phyloP scores from a whole-genome alignment of 805 yeast species.

The Starmerella apis region DNA sequence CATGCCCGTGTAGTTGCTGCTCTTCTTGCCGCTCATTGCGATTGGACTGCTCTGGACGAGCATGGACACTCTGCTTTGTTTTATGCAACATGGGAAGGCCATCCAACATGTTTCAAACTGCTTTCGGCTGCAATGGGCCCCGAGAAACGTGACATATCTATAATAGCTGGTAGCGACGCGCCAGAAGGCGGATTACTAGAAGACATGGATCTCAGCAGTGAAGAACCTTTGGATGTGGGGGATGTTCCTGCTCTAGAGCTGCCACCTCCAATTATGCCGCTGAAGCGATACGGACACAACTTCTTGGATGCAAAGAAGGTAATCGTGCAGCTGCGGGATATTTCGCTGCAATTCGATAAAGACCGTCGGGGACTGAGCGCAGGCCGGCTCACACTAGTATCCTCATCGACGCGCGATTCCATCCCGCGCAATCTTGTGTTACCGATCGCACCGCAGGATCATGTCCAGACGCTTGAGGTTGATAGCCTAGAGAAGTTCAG shows the following conservation, averaged over 20 bases:
- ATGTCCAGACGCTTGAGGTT: conserved; percentile 71
- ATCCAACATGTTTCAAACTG: conserved; percentile 65
- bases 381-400: conserved; percentile 65
- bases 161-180: conserved; percentile 6
- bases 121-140: conserved; percentile 36
- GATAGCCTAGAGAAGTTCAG: conserved; percentile 63
- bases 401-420: conserved; percentile 58
- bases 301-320: conserved; percentile 76
- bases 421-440: conserved; percentile 78
- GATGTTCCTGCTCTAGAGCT: conserved; percentile 79
- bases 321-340: conserved; percentile 54
- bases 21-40: conserved; percentile 64
- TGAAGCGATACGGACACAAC: conserved; percentile 90
- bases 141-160: conserved; percentile 20
- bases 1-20: conserved; percentile 58
- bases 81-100: conserved; percentile 92
- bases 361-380: conserved; percentile 34
- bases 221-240: conserved; percentile 23
- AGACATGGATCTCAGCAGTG: conserved; percentile 10
- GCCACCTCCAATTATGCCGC: conserved; percentile 93
- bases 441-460: conserved; percentile 61
- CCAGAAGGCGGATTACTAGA: conserved; percentile 7
- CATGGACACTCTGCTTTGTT: conserved; percentile 71
- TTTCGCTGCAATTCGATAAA: conserved; percentile 39
- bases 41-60: conserved; percentile 57